A percentile compares a stretch with the other conserved stretches of the same genome.
phyloP scores from a whole-genome alignment of 2,329 filamentous ascomycete genomes.

The Trichoderma sp. region DNA sequence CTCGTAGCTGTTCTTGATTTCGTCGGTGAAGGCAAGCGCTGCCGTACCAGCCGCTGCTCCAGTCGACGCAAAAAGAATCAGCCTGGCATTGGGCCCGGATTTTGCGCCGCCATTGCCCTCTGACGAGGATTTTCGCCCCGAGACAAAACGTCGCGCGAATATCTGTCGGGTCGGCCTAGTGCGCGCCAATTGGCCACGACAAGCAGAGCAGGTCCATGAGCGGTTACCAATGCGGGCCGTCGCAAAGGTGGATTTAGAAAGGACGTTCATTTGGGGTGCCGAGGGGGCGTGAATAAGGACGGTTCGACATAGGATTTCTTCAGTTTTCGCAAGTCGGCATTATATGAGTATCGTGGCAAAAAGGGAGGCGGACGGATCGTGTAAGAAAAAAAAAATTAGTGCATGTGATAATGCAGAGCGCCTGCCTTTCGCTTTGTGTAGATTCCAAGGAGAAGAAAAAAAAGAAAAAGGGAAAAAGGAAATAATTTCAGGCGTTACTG shows the following conservation, averaged over 20 bases:
- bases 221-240: constrained; percentile 44
- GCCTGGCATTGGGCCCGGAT: constrained; percentile 35
- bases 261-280: constrained; percentile 47
- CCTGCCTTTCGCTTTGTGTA: constrained; percentile 17
- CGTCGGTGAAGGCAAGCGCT: constrained; percentile 61
- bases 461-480: background rate
- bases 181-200: constrained; percentile 47
- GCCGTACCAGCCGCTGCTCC: constrained; percentile 55
- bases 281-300: constrained; percentile 23
- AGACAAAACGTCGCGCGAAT: constrained; percentile 39
- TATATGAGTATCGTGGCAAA: constrained; percentile 10
- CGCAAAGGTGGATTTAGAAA: constrained; percentile 46
- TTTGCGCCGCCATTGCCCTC: constrained; percentile 33
- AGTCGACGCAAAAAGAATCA: constrained; percentile 54
- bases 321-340: constrained; percentile 28
- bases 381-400: background rate
- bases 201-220: constrained; percentile 53
- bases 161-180: constrained; percentile 38
- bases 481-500: background rate
- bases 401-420: constrained; percentile 8
- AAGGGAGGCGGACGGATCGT: background rate
- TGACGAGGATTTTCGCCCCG: constrained; percentile 34
- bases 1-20: constrained; percentile 76
- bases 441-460: constrained; percentile 9
- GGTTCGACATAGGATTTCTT: constrained; percentile 20